A percentile compares a stretch with the other conserved stretches of the same genome.
These are phyloP conservation scores for Exutisphaerella laricina DNA, from an alignment of 2,329 filamentous ascomycete species.

Conservation along the genomic window DNA sequence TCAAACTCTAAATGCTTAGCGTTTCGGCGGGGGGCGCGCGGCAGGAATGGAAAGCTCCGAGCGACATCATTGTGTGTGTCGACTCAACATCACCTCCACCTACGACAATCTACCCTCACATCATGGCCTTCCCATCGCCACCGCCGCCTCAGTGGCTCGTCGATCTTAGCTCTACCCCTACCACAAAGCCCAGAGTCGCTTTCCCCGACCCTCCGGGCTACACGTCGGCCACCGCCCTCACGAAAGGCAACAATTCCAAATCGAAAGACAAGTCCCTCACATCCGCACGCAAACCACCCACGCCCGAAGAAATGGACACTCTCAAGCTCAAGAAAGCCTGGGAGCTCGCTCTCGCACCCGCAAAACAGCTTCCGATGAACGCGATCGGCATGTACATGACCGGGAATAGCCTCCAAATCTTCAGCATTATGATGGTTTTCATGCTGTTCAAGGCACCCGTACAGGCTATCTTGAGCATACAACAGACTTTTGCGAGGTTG, in stretches of 20 bases:
- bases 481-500: conserved; percentile 84
- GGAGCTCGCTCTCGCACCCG: conserved; percentile 89
- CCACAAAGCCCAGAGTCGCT: conserved; percentile 59
- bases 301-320: conserved; percentile 82
- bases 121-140: conserved; percentile 33
- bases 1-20: neutral
- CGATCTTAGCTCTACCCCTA: conserved; percentile 67
- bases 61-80: too few relatives aligned
- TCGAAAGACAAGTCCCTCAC: conserved; percentile 23
- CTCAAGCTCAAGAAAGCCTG: conserved; percentile 98
- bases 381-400: conserved; percentile 99
- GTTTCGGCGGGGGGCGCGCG: conserved; percentile 6
- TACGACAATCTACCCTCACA: neutral
- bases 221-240: conserved; percentile 23
- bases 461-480: conserved; percentile 73
- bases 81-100: neutral
- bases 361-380: conserved; percentile 95
- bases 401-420: conserved; percentile 95
- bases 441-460: conserved; percentile 98
- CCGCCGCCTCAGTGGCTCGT: conserved; percentile 73
- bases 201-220: conserved; percentile 86
- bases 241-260: conserved; percentile 17
- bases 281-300: conserved; percentile 58
- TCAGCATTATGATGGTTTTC: conserved; percentile 99
- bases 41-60: too few relatives aligned